A percentile compares a stretch with the other conserved stretches of the same genome.
These are phyloP conservation scores for Alloascoidea hylecoeti DNA, from an alignment of 805 yeast genomes.

Conservation along the genomic window DNA sequence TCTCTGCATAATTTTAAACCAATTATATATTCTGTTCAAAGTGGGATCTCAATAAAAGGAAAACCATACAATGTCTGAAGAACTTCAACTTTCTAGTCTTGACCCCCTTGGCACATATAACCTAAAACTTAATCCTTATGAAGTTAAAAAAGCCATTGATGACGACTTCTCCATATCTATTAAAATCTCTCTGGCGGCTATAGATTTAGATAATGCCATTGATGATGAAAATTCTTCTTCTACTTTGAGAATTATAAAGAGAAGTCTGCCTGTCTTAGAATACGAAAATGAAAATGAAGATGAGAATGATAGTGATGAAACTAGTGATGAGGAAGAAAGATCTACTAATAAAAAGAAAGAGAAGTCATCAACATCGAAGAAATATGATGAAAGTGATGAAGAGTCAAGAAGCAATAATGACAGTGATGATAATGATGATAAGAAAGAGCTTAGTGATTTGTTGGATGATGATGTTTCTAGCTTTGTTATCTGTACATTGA, in stretches of 20 bases:
- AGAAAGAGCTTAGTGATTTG: conserved; percentile 51
- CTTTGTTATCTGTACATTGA: conserved; percentile 72
- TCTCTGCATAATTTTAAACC: no score
- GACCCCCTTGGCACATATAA: conserved; percentile 80
- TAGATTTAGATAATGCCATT: conserved; percentile 71
- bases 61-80: no score
- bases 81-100: conserved; percentile 31
- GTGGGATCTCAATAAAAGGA: no score
- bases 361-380: conserved; percentile 7
- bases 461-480: conserved; percentile 64
- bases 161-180: conserved; percentile 81
- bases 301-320: conserved; percentile 18
- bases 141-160: conserved; percentile 77
- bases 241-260: conserved; percentile 79
- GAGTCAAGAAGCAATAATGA: conserved; percentile 34
- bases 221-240: conserved; percentile 78
- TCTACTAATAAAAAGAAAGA: conserved; percentile 19
- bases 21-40: no score
- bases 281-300: conserved; percentile 21
- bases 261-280: conserved; percentile 24
- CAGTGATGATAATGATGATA: conserved; percentile 40
- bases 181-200: conserved; percentile 87
- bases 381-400: conserved; percentile 16
- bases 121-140: conserved; percentile 74
- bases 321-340: conserved; percentile 20